Percentiles rank a stretch among this genome's conserved stretches.
Conservation (phyloP, 352 stramenopile species). For the Phytophthora chlamydospora region DNA sequence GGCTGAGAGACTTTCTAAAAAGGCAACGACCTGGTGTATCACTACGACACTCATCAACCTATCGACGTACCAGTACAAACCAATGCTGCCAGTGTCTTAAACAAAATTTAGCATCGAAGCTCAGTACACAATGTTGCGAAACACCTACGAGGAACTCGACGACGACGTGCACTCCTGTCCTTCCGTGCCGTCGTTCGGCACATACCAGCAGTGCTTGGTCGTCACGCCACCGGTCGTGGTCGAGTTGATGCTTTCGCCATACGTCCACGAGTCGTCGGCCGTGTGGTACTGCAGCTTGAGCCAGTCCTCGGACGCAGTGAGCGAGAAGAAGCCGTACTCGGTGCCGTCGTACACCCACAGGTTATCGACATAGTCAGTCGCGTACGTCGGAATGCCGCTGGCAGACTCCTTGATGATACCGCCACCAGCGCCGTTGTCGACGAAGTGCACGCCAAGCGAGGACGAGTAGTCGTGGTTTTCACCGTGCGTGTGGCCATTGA, state of each 20-base stretch:
- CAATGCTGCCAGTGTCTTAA: neutral
- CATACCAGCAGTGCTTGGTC: conserved; percentile 74
- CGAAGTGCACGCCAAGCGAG: conserved; percentile 65
- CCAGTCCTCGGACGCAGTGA: conserved; percentile 62
- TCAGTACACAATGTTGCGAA: conserved; percentile 11
- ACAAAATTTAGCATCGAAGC: neutral
- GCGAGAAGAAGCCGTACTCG: conserved; percentile 71
- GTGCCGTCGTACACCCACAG: conserved; percentile 61
- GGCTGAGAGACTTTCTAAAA: no score
- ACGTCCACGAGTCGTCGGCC: conserved; percentile 60
- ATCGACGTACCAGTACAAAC: no score
- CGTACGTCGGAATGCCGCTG: conserved; percentile 65
- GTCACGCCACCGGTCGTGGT: conserved; percentile 52
- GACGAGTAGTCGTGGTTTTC: conserved; percentile 72
- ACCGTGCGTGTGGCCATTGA: conserved; percentile 65
- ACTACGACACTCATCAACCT: neutral
- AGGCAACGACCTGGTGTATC: neutral
- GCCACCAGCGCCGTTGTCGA: conserved; percentile 75
- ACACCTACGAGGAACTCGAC: conserved; percentile 26
- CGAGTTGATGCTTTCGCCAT: conserved; percentile 50
- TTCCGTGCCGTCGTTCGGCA: conserved; percentile 51
- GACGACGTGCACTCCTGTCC: conserved; percentile 36
- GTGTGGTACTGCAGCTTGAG: conserved; percentile 74
- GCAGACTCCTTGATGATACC: conserved; percentile 77
- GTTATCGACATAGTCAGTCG: conserved; percentile 54